Percentiles rank a stretch among this genome's conserved stretches.
Conservation (phyloP, 2,329 filamentous ascomycete species). For the Spiromastix sp. region DNA sequence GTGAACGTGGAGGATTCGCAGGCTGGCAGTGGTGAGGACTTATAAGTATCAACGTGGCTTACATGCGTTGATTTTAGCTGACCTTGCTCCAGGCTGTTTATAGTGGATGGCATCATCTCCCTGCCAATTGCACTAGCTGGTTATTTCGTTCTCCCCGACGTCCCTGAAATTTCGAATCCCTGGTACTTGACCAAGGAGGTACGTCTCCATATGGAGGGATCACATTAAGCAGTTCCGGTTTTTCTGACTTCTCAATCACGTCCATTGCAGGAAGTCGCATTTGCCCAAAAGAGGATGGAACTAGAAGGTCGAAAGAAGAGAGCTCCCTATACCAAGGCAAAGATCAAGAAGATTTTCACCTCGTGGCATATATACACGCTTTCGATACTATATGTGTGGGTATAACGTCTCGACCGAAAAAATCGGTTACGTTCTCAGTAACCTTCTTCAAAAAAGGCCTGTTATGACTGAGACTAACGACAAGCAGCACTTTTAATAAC, state of each 20-base stretch:
- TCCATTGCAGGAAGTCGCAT: conserved; percentile 36
- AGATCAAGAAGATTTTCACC: conserved; percentile 50
- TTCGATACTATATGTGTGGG: conserved; percentile 46
- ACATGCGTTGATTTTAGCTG: not conserved
- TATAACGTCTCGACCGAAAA: not conserved
- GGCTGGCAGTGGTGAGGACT: conserved; percentile 44
- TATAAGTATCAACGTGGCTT: not conserved
- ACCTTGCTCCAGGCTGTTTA: conserved; percentile 32
- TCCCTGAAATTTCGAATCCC: conserved; percentile 40
- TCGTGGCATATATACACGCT: conserved; percentile 57
- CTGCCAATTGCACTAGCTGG: conserved; percentile 42
- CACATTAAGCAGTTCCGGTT: not conserved
- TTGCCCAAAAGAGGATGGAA: conserved; percentile 41
- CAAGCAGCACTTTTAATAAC: conserved; percentile 51
- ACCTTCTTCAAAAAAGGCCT: not conserved
- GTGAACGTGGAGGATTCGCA: conserved; percentile 36
- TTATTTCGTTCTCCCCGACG: conserved; percentile 39
- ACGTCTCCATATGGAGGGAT: not conserved
- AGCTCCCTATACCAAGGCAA: conserved; percentile 38
- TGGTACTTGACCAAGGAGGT: conserved; percentile 38
- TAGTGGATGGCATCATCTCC: conserved; percentile 45
- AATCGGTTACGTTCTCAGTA: not conserved
- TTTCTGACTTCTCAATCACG: too few relatives aligned
- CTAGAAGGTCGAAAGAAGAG: conserved; percentile 37
- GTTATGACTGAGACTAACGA: not conserved